Conservation (phyloP, 129 eudicot species). For the Cynara cardunculus region DNA sequence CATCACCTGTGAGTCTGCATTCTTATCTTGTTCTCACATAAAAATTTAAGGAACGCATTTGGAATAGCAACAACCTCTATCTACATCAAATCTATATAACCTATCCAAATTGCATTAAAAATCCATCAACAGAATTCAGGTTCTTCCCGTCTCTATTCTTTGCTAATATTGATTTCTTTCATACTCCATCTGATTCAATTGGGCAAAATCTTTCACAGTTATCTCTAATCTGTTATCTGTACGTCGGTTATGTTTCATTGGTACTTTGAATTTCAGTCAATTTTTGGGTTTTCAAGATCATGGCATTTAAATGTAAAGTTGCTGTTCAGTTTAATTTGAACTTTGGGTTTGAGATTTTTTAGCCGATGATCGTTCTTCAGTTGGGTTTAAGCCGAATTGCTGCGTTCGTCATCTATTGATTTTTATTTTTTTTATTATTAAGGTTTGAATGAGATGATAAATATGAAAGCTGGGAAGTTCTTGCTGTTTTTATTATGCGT, state of each 20-base stretch:
- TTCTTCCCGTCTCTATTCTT: background rate
- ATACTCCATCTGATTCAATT: background rate
- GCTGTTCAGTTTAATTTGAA: background rate
- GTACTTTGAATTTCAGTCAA: background rate
- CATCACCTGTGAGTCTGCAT: slow-evolving; percentile 32
- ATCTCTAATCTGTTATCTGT: background rate
- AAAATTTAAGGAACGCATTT: background rate
- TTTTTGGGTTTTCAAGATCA: background rate
- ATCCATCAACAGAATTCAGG: slow-evolving; percentile 3
- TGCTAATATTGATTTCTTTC: background rate
- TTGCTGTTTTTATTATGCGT: slow-evolving; percentile 46
- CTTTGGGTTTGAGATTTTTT: background rate
- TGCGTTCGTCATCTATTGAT: slow-evolving; percentile 7
- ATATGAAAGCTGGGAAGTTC: slow-evolving; percentile 40
- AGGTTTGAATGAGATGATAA: slow-evolving; percentile 29
- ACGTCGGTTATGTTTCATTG: background rate
- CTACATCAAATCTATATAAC: background rate
- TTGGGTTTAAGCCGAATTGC: background rate
- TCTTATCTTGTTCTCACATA: slow-evolving; percentile 16
- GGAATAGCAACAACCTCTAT: slow-evolving; percentile 7
- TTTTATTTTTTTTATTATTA: background rate
- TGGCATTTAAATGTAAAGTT: background rate
- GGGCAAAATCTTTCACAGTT: background rate
- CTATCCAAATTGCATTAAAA: slow-evolving; percentile 7
- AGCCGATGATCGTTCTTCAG: background rate